Evolutionary conservation across 1,139 yeast species (phyloP).

Genomic region (Spencermartinsiella ligniputridi): DNA sequence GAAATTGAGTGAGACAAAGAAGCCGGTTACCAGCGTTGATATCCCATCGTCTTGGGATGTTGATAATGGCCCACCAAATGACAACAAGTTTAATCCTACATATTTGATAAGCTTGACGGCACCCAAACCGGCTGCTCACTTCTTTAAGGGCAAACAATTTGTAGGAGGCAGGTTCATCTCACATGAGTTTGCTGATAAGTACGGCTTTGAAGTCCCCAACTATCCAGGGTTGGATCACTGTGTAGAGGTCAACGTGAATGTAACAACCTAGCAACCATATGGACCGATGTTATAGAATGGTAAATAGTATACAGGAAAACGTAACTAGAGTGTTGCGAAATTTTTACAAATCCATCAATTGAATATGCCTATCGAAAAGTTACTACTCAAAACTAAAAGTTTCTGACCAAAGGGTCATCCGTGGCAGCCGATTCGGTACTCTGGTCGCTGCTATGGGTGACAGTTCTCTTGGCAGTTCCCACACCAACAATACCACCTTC

Average conservation of each 20-base stretch:
- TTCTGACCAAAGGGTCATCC: background rate
- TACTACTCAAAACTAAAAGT: background rate
- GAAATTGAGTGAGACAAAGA: constrained; percentile 39
- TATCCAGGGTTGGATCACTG: constrained; percentile 54
- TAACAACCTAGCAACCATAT: background rate
- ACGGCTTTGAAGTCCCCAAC: constrained; percentile 59
- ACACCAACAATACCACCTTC: constrained; percentile 38
- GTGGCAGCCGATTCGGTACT: constrained; percentile 5
- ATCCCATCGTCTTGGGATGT: constrained; percentile 98
- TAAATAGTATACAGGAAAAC: too few species aligned
- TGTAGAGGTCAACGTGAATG: constrained; percentile 21
- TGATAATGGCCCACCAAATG: constrained; percentile 65
- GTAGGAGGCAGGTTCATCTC: constrained; percentile 88
- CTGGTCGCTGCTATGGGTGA: constrained; percentile 4
- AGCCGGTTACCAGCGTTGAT: constrained; percentile 75
- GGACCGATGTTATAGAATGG: too few species aligned
- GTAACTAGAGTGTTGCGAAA: too few species aligned
- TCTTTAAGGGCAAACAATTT: constrained; percentile 56
- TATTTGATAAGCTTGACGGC: constrained; percentile 83
- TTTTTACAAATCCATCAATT: too few species aligned
- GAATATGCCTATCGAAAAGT: too few species aligned
- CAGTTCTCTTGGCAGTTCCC: constrained; percentile 36
- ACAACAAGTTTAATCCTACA: constrained; percentile 46
- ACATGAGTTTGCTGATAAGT: constrained; percentile 59
- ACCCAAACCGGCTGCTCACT: constrained; percentile 79